These are phyloP conservation scores for Populus simonii DNA, from an alignment of 345 rosid species.

Conservation along the genomic window DNA sequence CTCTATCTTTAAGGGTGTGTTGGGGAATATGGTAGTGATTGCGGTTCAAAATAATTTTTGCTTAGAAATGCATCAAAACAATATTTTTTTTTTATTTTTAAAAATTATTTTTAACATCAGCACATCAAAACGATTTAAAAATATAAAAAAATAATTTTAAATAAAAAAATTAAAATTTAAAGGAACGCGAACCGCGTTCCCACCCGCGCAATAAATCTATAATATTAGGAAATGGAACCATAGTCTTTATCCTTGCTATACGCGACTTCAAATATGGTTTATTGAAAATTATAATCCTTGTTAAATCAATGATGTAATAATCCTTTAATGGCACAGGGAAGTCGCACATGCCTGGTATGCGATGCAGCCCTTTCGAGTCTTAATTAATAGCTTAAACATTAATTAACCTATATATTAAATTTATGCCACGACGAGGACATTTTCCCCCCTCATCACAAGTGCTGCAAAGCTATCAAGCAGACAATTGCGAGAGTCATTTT, in stretches of 20 bases:
- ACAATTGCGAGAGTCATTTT: conserved; percentile 14
- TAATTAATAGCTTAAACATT: background rate
- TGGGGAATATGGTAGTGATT: fast-evolving
- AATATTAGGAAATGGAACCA: no score
- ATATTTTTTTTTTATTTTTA: no score
- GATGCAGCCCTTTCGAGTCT: background rate
- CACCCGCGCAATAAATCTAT: no score
- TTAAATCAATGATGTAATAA: background rate
- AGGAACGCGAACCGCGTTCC: fast-evolving
- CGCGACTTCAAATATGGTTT: background rate
- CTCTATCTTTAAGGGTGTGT: fast-evolving
- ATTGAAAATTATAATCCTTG: background rate
- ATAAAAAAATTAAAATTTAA: no score
- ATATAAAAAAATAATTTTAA: no score
- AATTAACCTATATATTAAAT: background rate
- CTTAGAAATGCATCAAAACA: no score
- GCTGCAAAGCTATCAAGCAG: background rate
- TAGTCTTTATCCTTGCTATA: no score
- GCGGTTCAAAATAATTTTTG: fast-evolving
- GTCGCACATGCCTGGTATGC: conserved; percentile 3
- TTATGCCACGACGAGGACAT: background rate
- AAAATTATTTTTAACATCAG: no score
- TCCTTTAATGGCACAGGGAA: background rate
- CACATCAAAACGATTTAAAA: no score
- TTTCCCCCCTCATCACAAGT: background rate